Evolutionary conservation across 768 basidiomycete species (phyloP).

Genomic region (Amanita thiersii): DNA sequence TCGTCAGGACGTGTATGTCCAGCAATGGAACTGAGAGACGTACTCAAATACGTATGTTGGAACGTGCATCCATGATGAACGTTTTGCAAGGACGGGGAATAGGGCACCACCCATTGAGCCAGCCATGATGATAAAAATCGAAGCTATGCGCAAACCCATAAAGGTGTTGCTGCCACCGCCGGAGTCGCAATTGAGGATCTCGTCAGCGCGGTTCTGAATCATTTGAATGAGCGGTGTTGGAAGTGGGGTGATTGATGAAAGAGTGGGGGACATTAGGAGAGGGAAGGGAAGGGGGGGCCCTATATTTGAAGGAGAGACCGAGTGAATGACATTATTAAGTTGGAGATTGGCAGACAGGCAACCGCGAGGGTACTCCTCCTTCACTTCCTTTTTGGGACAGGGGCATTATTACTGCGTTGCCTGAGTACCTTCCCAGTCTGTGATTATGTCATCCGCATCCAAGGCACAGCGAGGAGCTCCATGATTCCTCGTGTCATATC

Average conservation of each 20-base stretch:
- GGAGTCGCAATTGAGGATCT: constrained; percentile 36
- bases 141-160: constrained; percentile 53
- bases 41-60: constrained; percentile 66
- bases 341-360: not conserved
- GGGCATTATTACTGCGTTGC: not conserved
- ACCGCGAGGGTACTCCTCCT: constrained; percentile 14
- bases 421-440: constrained; percentile 4
- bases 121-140: constrained; percentile 66
- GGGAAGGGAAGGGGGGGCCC: not conserved
- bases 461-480: not conserved
- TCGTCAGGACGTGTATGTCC: not conserved
- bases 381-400: not conserved
- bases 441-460: not conserved
- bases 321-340: too few relatives aligned
- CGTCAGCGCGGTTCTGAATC: constrained; percentile 9
- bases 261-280: constrained; percentile 8
- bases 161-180: constrained; percentile 44
- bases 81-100: constrained; percentile 61
- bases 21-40: constrained; percentile 16
- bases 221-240: constrained; percentile 2
- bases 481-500: not conserved
- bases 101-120: constrained; percentile 54
- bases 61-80: constrained; percentile 42
- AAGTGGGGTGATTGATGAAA: constrained; percentile 5
- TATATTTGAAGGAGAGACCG: not conserved